Evolutionary conservation across 306 rosid species (phyloP), one percentile per base, ranked within the genome.

Genomic region (Styphnolobium japonicum): DNA sequence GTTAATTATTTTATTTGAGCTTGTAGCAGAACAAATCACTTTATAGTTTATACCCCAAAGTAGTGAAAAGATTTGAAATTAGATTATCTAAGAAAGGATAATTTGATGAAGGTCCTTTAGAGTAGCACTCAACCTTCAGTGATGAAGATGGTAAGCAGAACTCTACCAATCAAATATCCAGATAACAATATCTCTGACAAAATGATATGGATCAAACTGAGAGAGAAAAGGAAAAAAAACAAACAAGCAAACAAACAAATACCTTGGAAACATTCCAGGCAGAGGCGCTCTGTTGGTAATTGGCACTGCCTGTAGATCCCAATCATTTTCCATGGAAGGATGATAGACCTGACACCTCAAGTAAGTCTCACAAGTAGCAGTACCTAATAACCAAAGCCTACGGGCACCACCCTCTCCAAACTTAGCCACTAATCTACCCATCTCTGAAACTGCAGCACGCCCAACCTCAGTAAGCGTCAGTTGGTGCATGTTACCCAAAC

Each of bases 311-410:
- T 96, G 99, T 67, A 96, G 92, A 92, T 91, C 98, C 99, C 99
- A 96, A 83, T 91, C 97, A 72, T 76, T 90, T 81, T 96, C 99
- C 98, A 96, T 96, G 73, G 96, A 89, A 83, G 98, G 94, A 70
- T 96, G 99, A 87, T 93, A 96, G n/a, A 96, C 99, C 83, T 93
- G 99, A 77, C 99, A 96, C 81, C 98, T 91, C 92, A 96, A 84
- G 36, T 91, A 96, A 49, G 99, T 96, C 84, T 96, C 99, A 86
- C 97, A 96, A 61, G 98, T 96, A 64, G 98, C 98, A 76, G 97
- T 96, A 2, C 98, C 98, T 39, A 91, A 88, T 76, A 96, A 71
- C 99, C 99, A 96, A 52, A 96, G 90, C 70, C 84, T 74, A 3
- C 90, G 87, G 4, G 63, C 15, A 45, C 86, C 87, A 37, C 70